Conservation (phyloP, 345 rosid species). For the Stellera chamaejasme region DNA sequence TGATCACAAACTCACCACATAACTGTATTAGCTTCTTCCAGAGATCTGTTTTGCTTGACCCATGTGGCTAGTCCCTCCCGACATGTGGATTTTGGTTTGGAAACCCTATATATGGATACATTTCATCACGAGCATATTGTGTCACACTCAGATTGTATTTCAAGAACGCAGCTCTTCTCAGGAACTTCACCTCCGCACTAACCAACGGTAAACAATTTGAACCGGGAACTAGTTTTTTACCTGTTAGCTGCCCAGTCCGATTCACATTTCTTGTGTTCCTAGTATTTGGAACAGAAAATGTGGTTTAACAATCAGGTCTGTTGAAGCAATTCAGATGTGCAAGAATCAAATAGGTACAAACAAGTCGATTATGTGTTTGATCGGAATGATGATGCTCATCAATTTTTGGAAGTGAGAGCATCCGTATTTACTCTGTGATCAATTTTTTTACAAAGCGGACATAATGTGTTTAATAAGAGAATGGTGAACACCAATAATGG, state of each 20-base stretch:
- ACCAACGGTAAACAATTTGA: slow-evolving; percentile 71
- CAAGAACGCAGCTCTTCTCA: slow-evolving; percentile 64
- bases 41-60: slow-evolving; percentile 55
- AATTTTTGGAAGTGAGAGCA: no score
- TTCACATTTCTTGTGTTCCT: slow-evolving; percentile 72
- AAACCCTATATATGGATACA: slow-evolving; percentile 68
- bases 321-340: no score
- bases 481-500: no score
- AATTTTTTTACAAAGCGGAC: no score
- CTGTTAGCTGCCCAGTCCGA: slow-evolving; percentile 63
- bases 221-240: slow-evolving; percentile 63
- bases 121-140: slow-evolving; percentile 43
- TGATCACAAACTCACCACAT: slow-evolving; percentile 45
- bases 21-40: slow-evolving; percentile 65
- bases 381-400: no score
- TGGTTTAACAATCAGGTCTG: neutral
- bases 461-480: no score
- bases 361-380: no score
- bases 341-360: no score
- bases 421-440: no score
- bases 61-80: slow-evolving; percentile 66
- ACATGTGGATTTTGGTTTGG: slow-evolving; percentile 74
- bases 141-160: slow-evolving; percentile 77
- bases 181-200: slow-evolving; percentile 53
- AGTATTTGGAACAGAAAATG: slow-evolving; percentile 7